Evolutionary conservation across 768 basidiomycete genomes (phyloP).

Genomic region (Calocera cornea): DNA sequence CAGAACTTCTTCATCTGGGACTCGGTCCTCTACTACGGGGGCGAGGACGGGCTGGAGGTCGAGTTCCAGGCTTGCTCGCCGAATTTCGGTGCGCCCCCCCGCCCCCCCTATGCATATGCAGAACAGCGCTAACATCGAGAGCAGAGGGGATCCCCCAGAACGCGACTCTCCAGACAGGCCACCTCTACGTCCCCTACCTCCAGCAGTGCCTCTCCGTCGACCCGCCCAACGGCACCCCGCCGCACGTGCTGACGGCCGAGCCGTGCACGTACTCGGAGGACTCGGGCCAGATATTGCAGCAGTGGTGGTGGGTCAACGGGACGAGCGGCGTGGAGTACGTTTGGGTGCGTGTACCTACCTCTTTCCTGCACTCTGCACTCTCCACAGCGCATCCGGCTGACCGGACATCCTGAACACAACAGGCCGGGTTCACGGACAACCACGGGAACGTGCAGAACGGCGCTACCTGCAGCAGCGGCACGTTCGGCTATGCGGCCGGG

Average conservation of each 20-base stretch:
- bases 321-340: neutral
- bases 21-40: neutral
- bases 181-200: neutral
- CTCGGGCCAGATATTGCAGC: neutral
- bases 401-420: neutral
- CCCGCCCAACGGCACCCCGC: neutral
- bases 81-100: neutral
- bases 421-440: neutral
- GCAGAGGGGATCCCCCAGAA: neutral
- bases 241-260: neutral
- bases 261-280: neutral
- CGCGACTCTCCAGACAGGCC: neutral
- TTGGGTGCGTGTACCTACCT: neutral
- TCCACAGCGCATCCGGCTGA: neutral
- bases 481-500: neutral
- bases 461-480: neutral
- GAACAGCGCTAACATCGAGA: neutral
- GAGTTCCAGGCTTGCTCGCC: neutral
- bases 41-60: neutral
- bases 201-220: neutral
- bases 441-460: neutral
- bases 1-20: constrained; percentile 4
- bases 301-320: neutral
- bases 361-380: neutral
- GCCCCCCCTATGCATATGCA: neutral